A percentile compares a stretch with the other conserved stretches of the same genome.
phyloP scores from a whole-genome alignment of 2,329 filamentous ascomycete genomes.

The Paecilomyces niveus region DNA sequence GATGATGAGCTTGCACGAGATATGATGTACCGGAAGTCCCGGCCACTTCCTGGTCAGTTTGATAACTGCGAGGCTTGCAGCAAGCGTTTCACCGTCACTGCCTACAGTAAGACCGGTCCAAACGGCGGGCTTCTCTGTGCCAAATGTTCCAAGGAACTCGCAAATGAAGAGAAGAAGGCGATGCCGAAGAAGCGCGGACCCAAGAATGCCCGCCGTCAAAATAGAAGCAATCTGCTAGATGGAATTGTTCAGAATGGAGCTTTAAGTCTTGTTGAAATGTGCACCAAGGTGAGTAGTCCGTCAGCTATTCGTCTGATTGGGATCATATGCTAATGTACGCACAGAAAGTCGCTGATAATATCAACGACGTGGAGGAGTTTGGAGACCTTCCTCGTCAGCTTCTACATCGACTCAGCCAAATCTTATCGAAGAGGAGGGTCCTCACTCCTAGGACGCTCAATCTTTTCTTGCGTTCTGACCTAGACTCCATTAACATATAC shows the following conservation, averaged over 20 bases:
- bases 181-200: constrained; percentile 49
- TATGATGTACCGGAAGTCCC: constrained; percentile 50
- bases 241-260: constrained; percentile 47
- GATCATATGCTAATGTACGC: constrained; percentile 10
- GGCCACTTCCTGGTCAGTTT: constrained; percentile 70
- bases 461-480: constrained; percentile 45
- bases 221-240: constrained; percentile 79
- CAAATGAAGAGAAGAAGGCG: constrained; percentile 55
- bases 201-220: constrained; percentile 61
- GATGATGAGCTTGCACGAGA: constrained; percentile 42
- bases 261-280: constrained; percentile 45
- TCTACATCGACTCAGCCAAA: constrained; percentile 53
- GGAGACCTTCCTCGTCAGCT: constrained; percentile 54
- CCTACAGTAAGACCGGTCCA: constrained; percentile 75
- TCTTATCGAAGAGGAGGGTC: constrained; percentile 56
- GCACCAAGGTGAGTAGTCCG: constrained; percentile 43
- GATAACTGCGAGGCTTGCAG: constrained; percentile 80
- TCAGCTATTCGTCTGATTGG: not conserved
- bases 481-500: constrained; percentile 52
- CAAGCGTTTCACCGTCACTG: constrained; percentile 87
- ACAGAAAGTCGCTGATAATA: constrained; percentile 54
- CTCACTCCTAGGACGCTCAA: constrained; percentile 43
- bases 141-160: constrained; percentile 69
- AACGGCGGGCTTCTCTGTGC: constrained; percentile 80
- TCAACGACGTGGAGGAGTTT: constrained; percentile 58